These are phyloP conservation scores for Penicillium herquei DNA, from an alignment of 495 filamentous ascomycete genomes.

Conservation along the genomic window DNA sequence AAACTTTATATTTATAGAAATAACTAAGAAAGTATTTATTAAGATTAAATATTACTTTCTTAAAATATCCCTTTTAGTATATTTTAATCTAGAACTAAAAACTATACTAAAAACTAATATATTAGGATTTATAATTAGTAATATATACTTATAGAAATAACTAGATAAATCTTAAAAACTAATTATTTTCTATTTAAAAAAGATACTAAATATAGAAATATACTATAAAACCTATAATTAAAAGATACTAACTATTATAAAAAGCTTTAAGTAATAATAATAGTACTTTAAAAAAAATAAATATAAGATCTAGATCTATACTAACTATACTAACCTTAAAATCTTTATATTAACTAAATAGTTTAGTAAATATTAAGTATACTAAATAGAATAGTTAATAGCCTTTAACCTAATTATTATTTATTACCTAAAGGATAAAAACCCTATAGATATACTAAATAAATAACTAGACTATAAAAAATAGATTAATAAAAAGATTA, in stretches of 20 bases:
- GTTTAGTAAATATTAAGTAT: not conserved
- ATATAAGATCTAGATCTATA: not conserved
- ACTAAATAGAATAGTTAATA: not conserved
- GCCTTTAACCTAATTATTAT: not conserved
- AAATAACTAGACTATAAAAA: not conserved
- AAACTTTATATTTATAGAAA: not conserved
- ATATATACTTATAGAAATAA: not conserved
- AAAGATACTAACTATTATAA: not conserved
- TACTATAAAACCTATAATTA: no score
- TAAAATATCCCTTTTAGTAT: not conserved
- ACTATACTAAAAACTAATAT: no score
- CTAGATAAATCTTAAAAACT: not conserved
- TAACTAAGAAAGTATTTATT: constrained; percentile 1
- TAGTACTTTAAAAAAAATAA: not conserved
- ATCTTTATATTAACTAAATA: not conserved
- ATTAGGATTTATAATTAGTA: no score
- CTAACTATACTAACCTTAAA: not conserved
- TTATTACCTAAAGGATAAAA: not conserved
- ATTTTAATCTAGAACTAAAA: not conserved
- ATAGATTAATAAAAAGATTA: not conserved
- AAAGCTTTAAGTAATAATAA: not conserved
- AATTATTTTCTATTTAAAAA: not conserved
- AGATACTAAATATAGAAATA: not conserved
- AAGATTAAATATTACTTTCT: not conserved
- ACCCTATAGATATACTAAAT: constrained; percentile 1